Percentiles rank a stretch among this genome's conserved stretches.
These are phyloP conservation scores for Stephania cephalantha DNA, from an alignment of 164 flowering plant genomes.

Conservation along the genomic window DNA sequence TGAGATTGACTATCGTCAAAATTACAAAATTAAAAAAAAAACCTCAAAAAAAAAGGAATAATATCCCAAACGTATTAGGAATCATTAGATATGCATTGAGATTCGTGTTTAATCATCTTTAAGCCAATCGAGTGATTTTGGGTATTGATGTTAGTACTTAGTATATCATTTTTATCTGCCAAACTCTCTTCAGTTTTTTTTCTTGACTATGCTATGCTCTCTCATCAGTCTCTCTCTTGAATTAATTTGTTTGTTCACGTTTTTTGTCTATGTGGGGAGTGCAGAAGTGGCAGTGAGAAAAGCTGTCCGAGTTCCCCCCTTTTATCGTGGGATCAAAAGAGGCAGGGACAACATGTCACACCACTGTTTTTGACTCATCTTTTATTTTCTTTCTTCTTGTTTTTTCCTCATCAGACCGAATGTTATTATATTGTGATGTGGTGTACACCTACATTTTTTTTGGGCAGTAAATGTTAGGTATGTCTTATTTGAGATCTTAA, in stretches of 20 bases:
- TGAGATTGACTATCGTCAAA: too few species aligned
- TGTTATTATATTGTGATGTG: background rate
- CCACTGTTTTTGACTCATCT: background rate
- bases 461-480: background rate
- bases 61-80: too few species aligned
- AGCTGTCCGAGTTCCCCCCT: conserved; percentile 8
- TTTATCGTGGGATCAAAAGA: conserved; percentile 12
- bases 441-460: background rate
- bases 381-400: background rate
- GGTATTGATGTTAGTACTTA: too few species aligned
- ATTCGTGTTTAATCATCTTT: too few species aligned
- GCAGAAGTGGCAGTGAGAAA: background rate
- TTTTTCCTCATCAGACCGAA: background rate
- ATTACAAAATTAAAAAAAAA: too few species aligned
- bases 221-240: too few species aligned
- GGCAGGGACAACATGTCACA: background rate
- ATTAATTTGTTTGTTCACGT: background rate
- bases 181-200: too few species aligned
- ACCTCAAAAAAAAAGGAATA: too few species aligned
- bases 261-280: background rate
- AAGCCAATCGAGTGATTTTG: too few species aligned
- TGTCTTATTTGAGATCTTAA: background rate
- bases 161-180: too few species aligned
- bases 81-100: too few species aligned
- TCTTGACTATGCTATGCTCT: too few species aligned